Percentiles rank a stretch among this genome's conserved stretches.
Evolutionary conservation across 1,284 basidiomycete species (phyloP).

Genomic region (Stygiomarasmius scandens): DNA sequence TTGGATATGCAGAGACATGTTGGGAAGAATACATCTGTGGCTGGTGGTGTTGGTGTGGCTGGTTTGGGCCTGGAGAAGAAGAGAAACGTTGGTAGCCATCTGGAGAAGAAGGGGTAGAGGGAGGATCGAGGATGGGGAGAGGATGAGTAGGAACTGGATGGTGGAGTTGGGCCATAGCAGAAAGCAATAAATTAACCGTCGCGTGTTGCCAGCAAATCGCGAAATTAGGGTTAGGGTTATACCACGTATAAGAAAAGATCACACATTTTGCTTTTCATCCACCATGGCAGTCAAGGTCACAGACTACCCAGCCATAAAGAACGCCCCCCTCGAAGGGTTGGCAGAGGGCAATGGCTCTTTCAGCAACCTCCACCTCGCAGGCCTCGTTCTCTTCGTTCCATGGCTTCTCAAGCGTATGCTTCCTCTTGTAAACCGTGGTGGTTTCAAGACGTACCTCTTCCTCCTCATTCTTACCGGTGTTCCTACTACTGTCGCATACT

Average conservation of each 20-base stretch:
- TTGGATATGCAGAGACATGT: constrained; percentile 19
- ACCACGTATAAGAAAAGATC: background rate
- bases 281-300: constrained; percentile 15
- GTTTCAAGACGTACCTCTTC: constrained; percentile 84
- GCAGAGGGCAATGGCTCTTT: constrained; percentile 88
- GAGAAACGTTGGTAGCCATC: constrained; percentile 78
- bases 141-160: constrained; percentile 91
- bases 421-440: constrained; percentile 77
- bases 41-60: constrained; percentile 30
- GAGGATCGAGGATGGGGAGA: constrained; percentile 81
- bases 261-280: constrained; percentile 1
- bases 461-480: constrained; percentile 75
- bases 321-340: constrained; percentile 76
- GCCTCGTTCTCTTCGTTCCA: constrained; percentile 76
- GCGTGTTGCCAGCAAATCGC: background rate
- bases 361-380: constrained; percentile 81
- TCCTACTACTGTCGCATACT: constrained; percentile 87
- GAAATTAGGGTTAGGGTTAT: background rate
- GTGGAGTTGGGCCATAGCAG: constrained; percentile 58
- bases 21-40: constrained; percentile 32
- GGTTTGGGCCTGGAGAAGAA: constrained; percentile 52
- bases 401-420: constrained; percentile 80
- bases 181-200: background rate
- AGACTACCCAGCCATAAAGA: constrained; percentile 14
- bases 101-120: constrained; percentile 76